Conservation (phyloP, 2,329 filamentous ascomycete species). For the Amylocarpus encephaloides region DNA sequence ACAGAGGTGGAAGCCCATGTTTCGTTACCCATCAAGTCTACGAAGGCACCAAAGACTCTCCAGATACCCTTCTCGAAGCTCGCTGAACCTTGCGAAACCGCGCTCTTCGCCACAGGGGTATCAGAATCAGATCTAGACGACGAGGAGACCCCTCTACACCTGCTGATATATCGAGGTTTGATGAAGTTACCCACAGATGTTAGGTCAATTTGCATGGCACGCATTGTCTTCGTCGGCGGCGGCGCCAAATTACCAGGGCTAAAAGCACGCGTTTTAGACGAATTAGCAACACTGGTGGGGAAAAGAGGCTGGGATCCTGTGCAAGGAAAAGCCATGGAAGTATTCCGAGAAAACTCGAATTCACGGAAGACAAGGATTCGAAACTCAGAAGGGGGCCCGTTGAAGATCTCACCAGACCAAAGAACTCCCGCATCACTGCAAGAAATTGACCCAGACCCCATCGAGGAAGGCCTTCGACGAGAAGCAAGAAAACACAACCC, state of each 20-base stretch:
- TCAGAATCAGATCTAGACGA: conserved; percentile 65
- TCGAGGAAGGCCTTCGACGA: conserved; percentile 51
- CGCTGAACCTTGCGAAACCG: conserved; percentile 66
- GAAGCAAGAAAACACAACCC: conserved; percentile 36
- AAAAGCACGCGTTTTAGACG: conserved; percentile 68
- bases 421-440: conserved; percentile 24
- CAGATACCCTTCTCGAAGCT: conserved; percentile 64
- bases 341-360: conserved; percentile 35
- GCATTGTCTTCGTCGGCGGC: conserved; percentile 80
- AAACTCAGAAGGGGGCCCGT: conserved; percentile 18
- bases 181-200: conserved; percentile 74
- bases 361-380: conserved; percentile 24
- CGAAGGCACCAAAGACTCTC: conserved; percentile 46
- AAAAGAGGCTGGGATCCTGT: conserved; percentile 72
- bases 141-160: conserved; percentile 72
- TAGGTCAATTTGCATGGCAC: conserved; percentile 77
- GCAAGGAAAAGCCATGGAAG: conserved; percentile 59
- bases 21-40: conserved; percentile 39
- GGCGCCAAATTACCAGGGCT: conserved; percentile 74
- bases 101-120: conserved; percentile 60
- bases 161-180: conserved; percentile 70
- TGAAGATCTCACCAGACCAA: conserved; percentile 7
- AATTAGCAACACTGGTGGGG: conserved; percentile 62
- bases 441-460: conserved; percentile 46
- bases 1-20: conserved; percentile 23